A percentile compares a stretch with the other conserved stretches of the same genome.
phyloP scores from a whole-genome alignment of 1,284 basidiomycete species.

The Cystobasidium slooffiae region DNA sequence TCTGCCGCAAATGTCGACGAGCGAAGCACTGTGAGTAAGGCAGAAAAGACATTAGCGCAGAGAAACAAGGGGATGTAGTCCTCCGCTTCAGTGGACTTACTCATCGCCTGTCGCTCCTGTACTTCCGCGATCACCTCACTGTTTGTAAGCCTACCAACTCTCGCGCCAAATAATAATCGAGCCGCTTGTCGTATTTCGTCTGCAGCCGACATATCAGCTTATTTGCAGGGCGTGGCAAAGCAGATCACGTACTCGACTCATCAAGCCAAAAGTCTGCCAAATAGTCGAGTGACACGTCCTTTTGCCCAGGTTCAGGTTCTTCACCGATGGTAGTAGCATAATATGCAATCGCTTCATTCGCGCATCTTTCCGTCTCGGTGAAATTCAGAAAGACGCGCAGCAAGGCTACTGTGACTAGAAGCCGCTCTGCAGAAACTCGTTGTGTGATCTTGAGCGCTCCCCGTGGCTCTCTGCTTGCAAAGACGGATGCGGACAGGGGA shows the following conservation, averaged over 20 bases:
- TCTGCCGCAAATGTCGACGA: conserved; percentile 66
- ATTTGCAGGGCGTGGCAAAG: neutral
- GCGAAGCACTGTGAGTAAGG: conserved; percentile 61
- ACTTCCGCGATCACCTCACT: conserved; percentile 67
- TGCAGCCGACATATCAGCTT: conserved; percentile 42
- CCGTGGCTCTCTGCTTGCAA: conserved; percentile 54
- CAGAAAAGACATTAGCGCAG: neutral
- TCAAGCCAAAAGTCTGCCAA: conserved; percentile 77
- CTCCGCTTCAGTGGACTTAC: no score
- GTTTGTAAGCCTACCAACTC: conserved; percentile 69
- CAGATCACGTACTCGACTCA: conserved; percentile 62
- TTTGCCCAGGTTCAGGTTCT: conserved; percentile 65
- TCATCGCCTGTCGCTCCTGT: conserved; percentile 47
- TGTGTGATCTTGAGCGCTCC: conserved; percentile 73
- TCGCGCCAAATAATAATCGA: conserved; percentile 73
- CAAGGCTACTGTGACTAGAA: conserved; percentile 69
- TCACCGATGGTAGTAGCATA: conserved; percentile 72
- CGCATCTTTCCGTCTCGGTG: conserved; percentile 68
- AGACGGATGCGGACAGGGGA: conserved; percentile 44
- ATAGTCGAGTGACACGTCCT: conserved; percentile 70
- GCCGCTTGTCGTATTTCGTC: conserved; percentile 77
- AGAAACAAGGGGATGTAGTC: neutral
- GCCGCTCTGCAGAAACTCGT: conserved; percentile 68
- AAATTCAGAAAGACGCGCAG: conserved; percentile 72
- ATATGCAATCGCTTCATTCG: conserved; percentile 73